These are phyloP conservation scores for Verticillium longisporum DNA, from an alignment of 2,329 filamentous ascomycete genomes.

Conservation along the genomic window DNA sequence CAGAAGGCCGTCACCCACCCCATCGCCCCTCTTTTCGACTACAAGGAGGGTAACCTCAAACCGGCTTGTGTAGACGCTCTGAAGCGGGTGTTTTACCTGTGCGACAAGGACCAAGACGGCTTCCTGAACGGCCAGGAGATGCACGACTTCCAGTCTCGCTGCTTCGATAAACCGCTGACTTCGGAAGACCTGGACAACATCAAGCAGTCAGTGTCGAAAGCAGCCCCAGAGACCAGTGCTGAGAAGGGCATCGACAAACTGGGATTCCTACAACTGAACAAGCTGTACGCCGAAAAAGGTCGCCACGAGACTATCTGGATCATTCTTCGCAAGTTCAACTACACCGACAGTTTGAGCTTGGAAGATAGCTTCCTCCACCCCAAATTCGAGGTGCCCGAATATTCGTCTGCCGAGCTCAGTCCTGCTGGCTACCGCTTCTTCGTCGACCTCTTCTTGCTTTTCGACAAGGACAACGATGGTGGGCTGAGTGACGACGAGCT, in stretches of 20 bases:
- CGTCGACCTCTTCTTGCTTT: constrained; percentile 88
- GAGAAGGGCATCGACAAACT: constrained; percentile 70
- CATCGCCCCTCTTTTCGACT: constrained; percentile 92
- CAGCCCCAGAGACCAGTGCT: constrained; percentile 53
- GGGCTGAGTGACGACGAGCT: constrained; percentile 84
- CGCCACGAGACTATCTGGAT: constrained; percentile 98
- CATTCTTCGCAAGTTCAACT: constrained; percentile 88
- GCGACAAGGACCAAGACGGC: constrained; percentile 93
- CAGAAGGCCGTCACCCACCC: constrained; percentile 97
- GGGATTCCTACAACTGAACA: constrained; percentile 87
- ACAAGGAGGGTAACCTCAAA: constrained; percentile 85
- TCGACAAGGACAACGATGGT: constrained; percentile 96
- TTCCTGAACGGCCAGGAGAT: constrained; percentile 87
- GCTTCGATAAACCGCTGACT: constrained; percentile 81
- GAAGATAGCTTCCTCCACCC: constrained; percentile 89
- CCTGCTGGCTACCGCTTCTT: constrained; percentile 96
- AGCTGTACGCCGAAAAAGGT: constrained; percentile 93
- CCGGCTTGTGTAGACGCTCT: constrained; percentile 82
- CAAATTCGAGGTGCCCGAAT: constrained; percentile 89
- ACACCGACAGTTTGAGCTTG: constrained; percentile 89
- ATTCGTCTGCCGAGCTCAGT: constrained; percentile 87
- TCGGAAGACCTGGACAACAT: constrained; percentile 82
- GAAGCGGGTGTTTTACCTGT: constrained; percentile 88
- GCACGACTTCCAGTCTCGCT: constrained; percentile 81
- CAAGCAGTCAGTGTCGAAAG: constrained; percentile 75